Evolutionary conservation across 805 yeast species (phyloP), one percentile per base, ranked within the genome.

Genomic region (Cyberlindnera suaveolens): DNA sequence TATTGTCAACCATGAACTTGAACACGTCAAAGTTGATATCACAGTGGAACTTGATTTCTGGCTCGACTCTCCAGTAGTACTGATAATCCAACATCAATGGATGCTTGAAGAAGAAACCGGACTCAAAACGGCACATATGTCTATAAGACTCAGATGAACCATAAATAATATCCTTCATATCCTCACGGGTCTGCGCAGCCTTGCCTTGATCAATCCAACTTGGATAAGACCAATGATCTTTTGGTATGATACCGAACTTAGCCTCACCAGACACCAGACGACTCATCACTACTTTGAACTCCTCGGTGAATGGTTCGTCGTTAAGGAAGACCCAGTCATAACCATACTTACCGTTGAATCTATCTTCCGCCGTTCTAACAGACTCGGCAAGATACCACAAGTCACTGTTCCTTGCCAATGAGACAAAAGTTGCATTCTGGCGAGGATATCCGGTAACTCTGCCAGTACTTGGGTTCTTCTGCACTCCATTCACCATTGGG

Each of bases 261-360:
- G 90, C 80, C 6, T 62, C 72, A 50, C 98, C 98, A 30, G 90
- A 79, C 14, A 81, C 80, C 57, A 88, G 65, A 11, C 84, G 74
- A 2, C 75, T 49, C 13, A 95, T 85, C 26, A 78, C 74, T 23
- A 67, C 65, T 55, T 78, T 86, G 64, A 93, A 91, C 54, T 87
- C 93, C 3, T 86, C 89, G 40, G 78, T 71, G 66, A 91, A 93
- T 38, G 75, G 82, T 45, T 81, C 88, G 61, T 91, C 96, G 63
- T 91, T 91, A 55, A 91, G 71, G 63, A 91, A 93, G 23, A 89
- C 93, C 97, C 98, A 91, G 54, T 95, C 97, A 60, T 91, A 91
- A 50, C 85, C 74, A 67, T 67, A 90, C 38, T 85, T 74, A 15
- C 67, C 61, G 70, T 91, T 91, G 72, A 93, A 91, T 49, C 96